Evolutionary conservation across 2,329 filamentous ascomycete species (phyloP).

Genomic region (Botrytis medusae): DNA sequence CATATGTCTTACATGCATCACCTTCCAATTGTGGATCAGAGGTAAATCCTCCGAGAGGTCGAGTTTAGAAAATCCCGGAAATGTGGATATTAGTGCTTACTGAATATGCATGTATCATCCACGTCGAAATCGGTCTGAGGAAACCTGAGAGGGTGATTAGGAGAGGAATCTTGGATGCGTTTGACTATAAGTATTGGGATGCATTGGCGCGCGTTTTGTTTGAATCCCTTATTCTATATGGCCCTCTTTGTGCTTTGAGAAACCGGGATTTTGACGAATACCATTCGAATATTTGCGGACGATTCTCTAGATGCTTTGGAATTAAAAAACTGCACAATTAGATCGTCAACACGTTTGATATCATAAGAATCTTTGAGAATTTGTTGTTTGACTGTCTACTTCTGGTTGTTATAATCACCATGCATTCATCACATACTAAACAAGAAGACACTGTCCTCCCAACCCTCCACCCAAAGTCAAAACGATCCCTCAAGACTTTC

Average conservation of each 20-base stretch:
- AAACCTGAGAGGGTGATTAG: neutral
- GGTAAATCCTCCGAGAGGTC: slow-evolving; percentile 11
- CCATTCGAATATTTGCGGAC: neutral
- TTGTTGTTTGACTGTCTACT: neutral
- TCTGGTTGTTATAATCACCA: neutral
- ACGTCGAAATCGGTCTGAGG: neutral
- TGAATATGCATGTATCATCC: slow-evolving; percentile 5
- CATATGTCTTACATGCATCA: slow-evolving; percentile 17
- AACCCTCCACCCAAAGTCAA: neutral
- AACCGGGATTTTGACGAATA: neutral
- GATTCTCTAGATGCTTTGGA: neutral
- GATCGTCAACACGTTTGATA: neutral
- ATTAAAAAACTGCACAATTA: neutral
- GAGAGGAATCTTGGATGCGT: neutral
- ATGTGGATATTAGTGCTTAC: slow-evolving; percentile 11
- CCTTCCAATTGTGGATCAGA: slow-evolving; percentile 5
- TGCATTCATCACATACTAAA: neutral
- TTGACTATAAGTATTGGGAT: neutral
- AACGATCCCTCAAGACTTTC: slow-evolving; percentile 1
- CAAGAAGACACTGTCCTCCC: neutral
- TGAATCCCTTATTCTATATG: neutral
- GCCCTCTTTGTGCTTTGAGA: neutral
- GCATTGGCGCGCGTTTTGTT: neutral
- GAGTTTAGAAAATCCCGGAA: neutral
- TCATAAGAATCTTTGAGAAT: neutral